phyloP scores from a whole-genome alignment of 2,329 filamentous ascomycete species.

The Epichloe bromicola region DNA sequence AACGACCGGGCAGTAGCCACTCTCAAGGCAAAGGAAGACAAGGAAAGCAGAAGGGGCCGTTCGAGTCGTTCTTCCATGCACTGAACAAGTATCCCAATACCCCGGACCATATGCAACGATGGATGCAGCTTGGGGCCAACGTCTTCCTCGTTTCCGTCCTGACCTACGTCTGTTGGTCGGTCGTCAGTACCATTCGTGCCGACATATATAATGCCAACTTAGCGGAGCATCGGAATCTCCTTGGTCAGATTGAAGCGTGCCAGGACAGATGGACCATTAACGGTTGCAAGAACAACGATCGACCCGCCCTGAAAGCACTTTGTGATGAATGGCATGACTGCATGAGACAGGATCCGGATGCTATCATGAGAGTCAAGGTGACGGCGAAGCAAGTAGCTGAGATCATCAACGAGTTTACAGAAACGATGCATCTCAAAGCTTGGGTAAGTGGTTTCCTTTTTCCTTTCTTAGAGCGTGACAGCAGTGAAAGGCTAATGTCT shows the following conservation, averaged over 20 bases:
- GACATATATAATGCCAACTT: constrained; percentile 65
- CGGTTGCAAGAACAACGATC: constrained; percentile 49
- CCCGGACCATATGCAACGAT: constrained; percentile 45
- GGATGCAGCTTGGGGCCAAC: constrained; percentile 51
- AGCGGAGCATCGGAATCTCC: constrained; percentile 52
- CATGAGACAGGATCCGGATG: constrained; percentile 71
- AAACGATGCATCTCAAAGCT: constrained; percentile 75
- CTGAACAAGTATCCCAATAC: constrained; percentile 45
- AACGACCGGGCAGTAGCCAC: constrained; percentile 10
- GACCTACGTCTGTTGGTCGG: constrained; percentile 55
- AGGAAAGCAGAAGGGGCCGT: constrained; percentile 12
- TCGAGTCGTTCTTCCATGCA: constrained; percentile 35
- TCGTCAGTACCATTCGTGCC: constrained; percentile 55
- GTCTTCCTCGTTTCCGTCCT: constrained; percentile 41
- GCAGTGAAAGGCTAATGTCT: neutral
- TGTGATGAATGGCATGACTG: constrained; percentile 78
- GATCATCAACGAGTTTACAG: constrained; percentile 88
- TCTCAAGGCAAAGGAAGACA: constrained; percentile 14
- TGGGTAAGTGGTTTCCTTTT: constrained; percentile 29
- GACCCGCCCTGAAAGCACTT: constrained; percentile 58
- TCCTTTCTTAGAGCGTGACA: too few species aligned
- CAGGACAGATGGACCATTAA: constrained; percentile 63
- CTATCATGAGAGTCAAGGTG: constrained; percentile 66
- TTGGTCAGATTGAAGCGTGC: constrained; percentile 63
- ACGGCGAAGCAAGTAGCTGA: constrained; percentile 80